These are phyloP conservation scores for Cyclotella cryptica DNA, from an alignment of 108 stramenopile genomes.

Conservation along the genomic window DNA sequence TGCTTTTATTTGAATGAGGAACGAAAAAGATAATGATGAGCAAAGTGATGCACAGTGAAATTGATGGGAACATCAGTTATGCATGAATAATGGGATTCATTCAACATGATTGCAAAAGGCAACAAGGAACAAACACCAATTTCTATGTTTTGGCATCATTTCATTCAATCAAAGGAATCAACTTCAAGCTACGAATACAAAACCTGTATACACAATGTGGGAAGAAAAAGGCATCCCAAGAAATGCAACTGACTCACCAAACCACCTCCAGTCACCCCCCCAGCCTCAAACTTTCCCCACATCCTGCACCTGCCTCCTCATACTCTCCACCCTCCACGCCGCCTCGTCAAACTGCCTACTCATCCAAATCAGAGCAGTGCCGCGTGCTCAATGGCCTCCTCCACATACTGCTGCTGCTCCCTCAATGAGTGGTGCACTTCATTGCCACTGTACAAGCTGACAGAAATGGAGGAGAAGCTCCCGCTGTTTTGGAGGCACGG, in stretches of 20 bases:
- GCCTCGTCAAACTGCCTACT: slow-evolving; percentile 85
- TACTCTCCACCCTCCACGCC: slow-evolving; percentile 61
- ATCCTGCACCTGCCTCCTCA: slow-evolving; percentile 82
- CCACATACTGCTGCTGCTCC: slow-evolving; percentile 68
- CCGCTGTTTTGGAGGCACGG: slow-evolving; percentile 51
- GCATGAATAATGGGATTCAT: background rate
- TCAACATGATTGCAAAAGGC: no score
- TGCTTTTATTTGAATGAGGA: background rate
- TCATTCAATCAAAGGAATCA: no score
- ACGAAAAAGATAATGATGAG: background rate
- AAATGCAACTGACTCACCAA: no score
- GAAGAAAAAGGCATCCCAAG: no score
- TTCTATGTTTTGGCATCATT: no score
- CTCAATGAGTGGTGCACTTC: slow-evolving; percentile 43
- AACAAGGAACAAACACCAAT: no score
- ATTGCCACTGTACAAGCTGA: background rate
- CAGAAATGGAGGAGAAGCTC: background rate
- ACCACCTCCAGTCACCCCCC: slow-evolving; percentile 30
- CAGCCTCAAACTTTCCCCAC: slow-evolving; percentile 71
- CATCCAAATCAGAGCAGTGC: slow-evolving; percentile 83
- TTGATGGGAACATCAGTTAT: no score
- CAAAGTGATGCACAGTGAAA: no score
- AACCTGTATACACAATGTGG: no score
- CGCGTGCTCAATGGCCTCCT: slow-evolving; percentile 84
- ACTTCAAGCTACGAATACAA: no score